Base-by-base conservation (phyloP, 1,284 basidiomycete species). In the Microbotryum saponariae region DNA sequence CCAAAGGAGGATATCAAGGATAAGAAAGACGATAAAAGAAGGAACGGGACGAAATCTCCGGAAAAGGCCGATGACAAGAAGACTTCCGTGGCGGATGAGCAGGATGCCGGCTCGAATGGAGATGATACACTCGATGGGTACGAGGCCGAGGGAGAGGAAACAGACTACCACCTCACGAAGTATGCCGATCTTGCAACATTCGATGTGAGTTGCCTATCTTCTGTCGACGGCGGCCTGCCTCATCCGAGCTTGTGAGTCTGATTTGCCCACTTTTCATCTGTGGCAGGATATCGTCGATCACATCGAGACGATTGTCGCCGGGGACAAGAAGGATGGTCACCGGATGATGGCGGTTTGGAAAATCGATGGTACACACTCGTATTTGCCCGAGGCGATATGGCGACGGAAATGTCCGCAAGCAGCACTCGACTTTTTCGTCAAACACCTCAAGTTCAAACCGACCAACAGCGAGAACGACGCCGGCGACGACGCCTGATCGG, bases 361-460 rank as follows among this genome's bases (percentile, higher is more conserved):
- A 14, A 48, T 57, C 0, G 44, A 52, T 29, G 42, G 18, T 31
- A 42, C 55, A 0, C 44, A 20, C 12, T 47, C 52, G 7, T 60
- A 23, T n/a, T 23, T 58, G 12, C 51, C 55, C 12, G 33, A 51
- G 7, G 46, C 14, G 21, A n/a, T 55, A 16, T 29, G n/a, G 14
- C 55, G 62, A 14, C 4, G 20, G 9, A 54, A 37, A 4, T 60
- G 59, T 27, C 62, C 62, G n/a, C 62, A 64, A 23, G 45, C 50
- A 10, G 29, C 51, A 33, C 50, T 62, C 44, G 53, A 58, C 14
- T 62, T 62, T 16, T 62, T 51, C 61, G 55, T 42, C 37, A 42
- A 42, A 18, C 37, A 42, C 14, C 37, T 42, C 16, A 42, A 42
- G 37, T 42, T 42, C 37, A 42, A 42, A 42, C 5, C 37, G 37